Evolutionary conservation across 73 alveolate species (phyloP).

Genomic region (Tetrahymena malaccensis): DNA sequence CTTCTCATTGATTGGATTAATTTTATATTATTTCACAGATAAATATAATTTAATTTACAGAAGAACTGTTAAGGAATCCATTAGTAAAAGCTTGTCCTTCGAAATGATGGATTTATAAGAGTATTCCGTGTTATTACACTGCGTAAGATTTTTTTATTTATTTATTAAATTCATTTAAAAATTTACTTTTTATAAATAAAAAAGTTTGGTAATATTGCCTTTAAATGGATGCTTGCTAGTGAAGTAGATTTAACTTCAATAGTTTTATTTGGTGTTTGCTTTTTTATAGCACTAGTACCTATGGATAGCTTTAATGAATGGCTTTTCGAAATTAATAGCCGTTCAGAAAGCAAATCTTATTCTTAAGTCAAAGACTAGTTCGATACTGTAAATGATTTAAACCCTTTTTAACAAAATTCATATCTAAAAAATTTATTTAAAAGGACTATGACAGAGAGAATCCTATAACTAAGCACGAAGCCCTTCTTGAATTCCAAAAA

Average conservation of each 20-base stretch:
- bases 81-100: slow-evolving; percentile 11
- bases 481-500: not conserved
- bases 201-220: slow-evolving; percentile 24
- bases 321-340: slow-evolving; percentile 3
- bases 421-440: not conserved
- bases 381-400: not conserved
- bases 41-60: slow-evolving; percentile 20
- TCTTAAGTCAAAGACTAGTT: slow-evolving; percentile 15
- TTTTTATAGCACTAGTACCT: slow-evolving; percentile 2
- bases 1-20: slow-evolving; percentile 25
- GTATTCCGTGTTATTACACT: not conserved
- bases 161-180: not conserved
- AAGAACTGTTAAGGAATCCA: slow-evolving; percentile 38
- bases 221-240: slow-evolving; percentile 1
- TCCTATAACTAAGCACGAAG: slow-evolving; percentile 26
- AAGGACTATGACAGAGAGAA: slow-evolving; percentile 33
- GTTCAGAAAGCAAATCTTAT: not conserved
- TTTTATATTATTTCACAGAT: slow-evolving; percentile 22
- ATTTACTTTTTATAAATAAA: not conserved
- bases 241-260: slow-evolving; percentile 14
- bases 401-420: not conserved
- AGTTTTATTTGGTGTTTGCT: slow-evolving; percentile 1
- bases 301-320: slow-evolving; percentile 24
- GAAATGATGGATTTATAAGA: slow-evolving; percentile 36
- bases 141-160: not conserved